Evolutionary conservation across 2,329 filamentous ascomycete genomes (phyloP).

Genomic region (Domatiomyces catenatus): DNA sequence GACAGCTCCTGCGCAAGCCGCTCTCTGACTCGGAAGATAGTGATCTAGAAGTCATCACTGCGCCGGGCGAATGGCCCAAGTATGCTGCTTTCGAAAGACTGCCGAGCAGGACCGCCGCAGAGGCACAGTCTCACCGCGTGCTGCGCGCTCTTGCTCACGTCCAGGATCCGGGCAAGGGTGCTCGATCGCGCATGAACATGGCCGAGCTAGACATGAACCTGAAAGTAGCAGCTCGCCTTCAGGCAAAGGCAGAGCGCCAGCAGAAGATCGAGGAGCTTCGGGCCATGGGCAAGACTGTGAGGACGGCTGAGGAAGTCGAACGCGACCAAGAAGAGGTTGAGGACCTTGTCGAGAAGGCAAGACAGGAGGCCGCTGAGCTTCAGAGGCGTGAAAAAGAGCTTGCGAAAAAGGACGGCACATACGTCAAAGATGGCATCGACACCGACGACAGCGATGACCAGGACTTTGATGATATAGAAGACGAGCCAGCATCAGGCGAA

Average conservation of each 20-base stretch:
- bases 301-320: constrained; percentile 75
- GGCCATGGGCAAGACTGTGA: constrained; percentile 64
- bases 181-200: constrained; percentile 45
- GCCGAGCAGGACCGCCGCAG: constrained; percentile 47
- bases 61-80: constrained; percentile 25
- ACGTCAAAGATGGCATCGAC: constrained; percentile 30
- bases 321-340: constrained; percentile 71
- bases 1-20: too few relatives aligned
- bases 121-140: constrained; percentile 47
- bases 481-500: constrained; percentile 27
- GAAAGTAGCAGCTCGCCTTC: constrained; percentile 57
- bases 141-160: constrained; percentile 63
- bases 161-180: constrained; percentile 38
- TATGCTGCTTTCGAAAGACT: constrained; percentile 54
- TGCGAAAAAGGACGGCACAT: constrained; percentile 47
- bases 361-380: constrained; percentile 64
- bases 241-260: constrained; percentile 63
- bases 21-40: constrained; percentile 31
- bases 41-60: constrained; percentile 48
- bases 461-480: constrained; percentile 32
- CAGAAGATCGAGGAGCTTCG: constrained; percentile 61
- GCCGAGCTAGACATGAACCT: constrained; percentile 55
- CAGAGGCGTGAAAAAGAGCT: constrained; percentile 60
- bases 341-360: constrained; percentile 70
- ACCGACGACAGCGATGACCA: constrained; percentile 44